Conservation (phyloP, 768 basidiomycete species). For the Naganishia vishniacii region DNA sequence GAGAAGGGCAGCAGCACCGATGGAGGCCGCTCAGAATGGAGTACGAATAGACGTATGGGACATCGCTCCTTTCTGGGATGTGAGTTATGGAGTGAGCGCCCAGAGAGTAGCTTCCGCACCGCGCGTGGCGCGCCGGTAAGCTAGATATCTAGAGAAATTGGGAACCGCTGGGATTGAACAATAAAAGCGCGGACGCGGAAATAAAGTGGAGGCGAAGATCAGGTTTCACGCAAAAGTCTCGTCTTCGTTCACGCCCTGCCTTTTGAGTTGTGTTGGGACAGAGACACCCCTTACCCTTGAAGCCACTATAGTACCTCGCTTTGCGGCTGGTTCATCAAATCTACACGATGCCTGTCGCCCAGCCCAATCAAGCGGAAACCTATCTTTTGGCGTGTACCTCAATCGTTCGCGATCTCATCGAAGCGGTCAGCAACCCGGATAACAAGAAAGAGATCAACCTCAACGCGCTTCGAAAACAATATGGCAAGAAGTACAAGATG, state of each 20-base stretch:
- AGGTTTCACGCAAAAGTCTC: too few species aligned
- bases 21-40: too few species aligned
- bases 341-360: slow-evolving; percentile 46
- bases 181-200: neutral
- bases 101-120: too few species aligned
- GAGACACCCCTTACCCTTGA: neutral
- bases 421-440: slow-evolving; percentile 60
- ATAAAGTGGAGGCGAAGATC: slow-evolving; percentile 18
- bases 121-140: too few species aligned
- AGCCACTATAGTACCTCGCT: slow-evolving; percentile 6
- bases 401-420: slow-evolving; percentile 89
- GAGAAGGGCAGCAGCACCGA: too few species aligned
- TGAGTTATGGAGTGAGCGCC: too few species aligned
- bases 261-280: neutral
- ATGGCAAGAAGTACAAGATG: slow-evolving; percentile 83
- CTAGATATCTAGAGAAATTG: too few species aligned
- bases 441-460: slow-evolving; percentile 70
- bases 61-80: too few species aligned
- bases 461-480: slow-evolving; percentile 75
- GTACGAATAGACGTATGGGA: too few species aligned
- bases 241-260: neutral
- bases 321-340: too few species aligned
- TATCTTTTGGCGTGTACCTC: slow-evolving; percentile 86
- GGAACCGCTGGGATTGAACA: too few species aligned
- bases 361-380: slow-evolving; percentile 73